phyloP scores from a whole-genome alignment of 2,329 filamentous ascomycete species.

The Westerdykella ornata region DNA sequence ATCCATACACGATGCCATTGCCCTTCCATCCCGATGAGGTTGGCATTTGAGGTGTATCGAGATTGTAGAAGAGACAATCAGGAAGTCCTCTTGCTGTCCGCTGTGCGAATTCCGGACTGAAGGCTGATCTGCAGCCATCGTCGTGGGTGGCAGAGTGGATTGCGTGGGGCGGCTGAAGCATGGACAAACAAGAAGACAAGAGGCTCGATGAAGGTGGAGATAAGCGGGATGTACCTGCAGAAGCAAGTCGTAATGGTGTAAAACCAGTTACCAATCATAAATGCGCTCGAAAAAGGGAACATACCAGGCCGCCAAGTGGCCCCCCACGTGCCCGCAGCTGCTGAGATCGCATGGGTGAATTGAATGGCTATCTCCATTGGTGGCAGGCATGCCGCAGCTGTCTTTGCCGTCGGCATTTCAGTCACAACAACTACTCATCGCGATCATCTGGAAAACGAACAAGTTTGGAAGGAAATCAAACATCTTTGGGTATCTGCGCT shows the following conservation, averaged over 20 bases:
- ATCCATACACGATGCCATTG: background rate
- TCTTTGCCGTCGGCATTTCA: too few relatives aligned
- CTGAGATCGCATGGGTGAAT: constrained; percentile 7
- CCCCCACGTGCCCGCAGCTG: constrained; percentile 4
- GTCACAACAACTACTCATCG: too few relatives aligned
- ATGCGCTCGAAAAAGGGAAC: too few relatives aligned
- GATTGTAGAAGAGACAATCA: constrained; percentile 8
- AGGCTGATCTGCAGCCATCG: constrained; percentile 11
- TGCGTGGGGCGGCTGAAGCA: constrained; percentile 20
- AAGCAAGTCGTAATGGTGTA: constrained; percentile 13
- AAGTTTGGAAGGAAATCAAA: too few relatives aligned
- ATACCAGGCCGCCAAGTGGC: constrained; percentile 8
- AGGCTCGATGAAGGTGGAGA: constrained; percentile 16
- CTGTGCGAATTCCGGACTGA: constrained; percentile 5
- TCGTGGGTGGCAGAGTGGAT: constrained; percentile 13
- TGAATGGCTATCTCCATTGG: constrained; percentile 2
- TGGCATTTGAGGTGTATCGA: constrained; percentile 2
- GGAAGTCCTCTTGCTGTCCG: constrained; percentile 5
- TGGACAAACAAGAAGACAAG: constrained; percentile 17
- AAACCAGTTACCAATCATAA: constrained; percentile 1
- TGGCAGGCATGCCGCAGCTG: too few relatives aligned
- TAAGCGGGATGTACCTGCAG: constrained; percentile 15
- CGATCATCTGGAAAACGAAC: too few relatives aligned
- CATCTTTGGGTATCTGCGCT: too few relatives aligned
- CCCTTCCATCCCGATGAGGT: constrained; percentile 1